Conservation (phyloP, 1,284 basidiomycete genomes). For the Sphaerobolus stellatus region DNA sequence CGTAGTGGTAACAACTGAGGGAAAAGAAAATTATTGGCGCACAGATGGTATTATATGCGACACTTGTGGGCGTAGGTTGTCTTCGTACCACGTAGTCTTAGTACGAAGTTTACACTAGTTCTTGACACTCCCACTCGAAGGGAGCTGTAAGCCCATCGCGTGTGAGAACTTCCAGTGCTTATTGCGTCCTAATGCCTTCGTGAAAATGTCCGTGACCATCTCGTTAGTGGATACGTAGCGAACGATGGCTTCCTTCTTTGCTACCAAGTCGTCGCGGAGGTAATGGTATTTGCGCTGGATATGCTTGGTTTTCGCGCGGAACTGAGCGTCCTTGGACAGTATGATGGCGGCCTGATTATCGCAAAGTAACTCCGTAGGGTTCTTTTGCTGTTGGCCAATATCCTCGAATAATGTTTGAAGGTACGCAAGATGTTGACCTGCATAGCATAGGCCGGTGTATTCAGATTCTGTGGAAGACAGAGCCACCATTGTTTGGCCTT, state of each 20-base stretch:
- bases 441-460: slow-evolving; percentile 33
- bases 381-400: slow-evolving; percentile 21
- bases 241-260: slow-evolving; percentile 14
- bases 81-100: no score
- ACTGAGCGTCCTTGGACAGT: slow-evolving; percentile 25
- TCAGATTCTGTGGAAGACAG: slow-evolving; percentile 39
- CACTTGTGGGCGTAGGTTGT: no score
- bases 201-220: slow-evolving; percentile 23
- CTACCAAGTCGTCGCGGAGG: slow-evolving; percentile 21
- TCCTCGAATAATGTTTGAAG: slow-evolving; percentile 28
- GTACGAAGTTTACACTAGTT: no score
- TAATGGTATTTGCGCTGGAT: slow-evolving; percentile 26
- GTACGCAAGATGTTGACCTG: slow-evolving; percentile 33
- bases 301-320: slow-evolving; percentile 28
- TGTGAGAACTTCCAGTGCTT: neutral
- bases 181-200: slow-evolving; percentile 17
- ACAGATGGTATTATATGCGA: no score
- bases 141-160: no score
- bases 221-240: slow-evolving; percentile 10
- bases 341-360: slow-evolving; percentile 25
- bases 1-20: no score
- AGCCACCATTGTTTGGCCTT: slow-evolving; percentile 31
- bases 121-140: no score
- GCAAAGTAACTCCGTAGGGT: slow-evolving; percentile 21
- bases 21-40: no score